Evolutionary conservation across 1,139 yeast species (phyloP).

Genomic region (Zygosaccharomyces pseudobailii): DNA sequence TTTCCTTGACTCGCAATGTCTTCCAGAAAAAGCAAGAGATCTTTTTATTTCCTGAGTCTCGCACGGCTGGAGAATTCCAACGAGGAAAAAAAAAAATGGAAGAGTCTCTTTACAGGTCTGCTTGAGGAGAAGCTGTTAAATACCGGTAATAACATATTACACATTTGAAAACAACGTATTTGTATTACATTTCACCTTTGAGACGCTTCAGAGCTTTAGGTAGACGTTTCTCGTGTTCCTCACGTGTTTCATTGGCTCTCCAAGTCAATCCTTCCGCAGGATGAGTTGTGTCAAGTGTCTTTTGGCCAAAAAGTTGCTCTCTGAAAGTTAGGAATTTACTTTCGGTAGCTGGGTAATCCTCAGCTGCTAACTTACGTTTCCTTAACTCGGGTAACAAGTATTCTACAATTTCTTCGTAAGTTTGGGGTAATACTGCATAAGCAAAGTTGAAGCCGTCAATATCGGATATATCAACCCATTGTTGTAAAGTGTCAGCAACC

Average conservation of each 20-base stretch:
- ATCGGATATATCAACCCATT: constrained; percentile 36
- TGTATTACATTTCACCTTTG: no score
- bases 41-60: neutral
- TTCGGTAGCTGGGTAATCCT: constrained; percentile 32
- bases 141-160: no score
- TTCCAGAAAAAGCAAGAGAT: no score
- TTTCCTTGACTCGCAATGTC: neutral
- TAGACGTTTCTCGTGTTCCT: constrained; percentile 36
- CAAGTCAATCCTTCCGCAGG: constrained; percentile 42
- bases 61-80: neutral
- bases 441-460: constrained; percentile 39
- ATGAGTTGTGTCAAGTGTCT: constrained; percentile 25
- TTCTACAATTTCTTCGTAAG: constrained; percentile 37
- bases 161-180: no score
- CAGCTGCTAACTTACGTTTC: constrained; percentile 35
- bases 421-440: constrained; percentile 35
- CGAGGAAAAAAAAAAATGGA: neutral
- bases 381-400: constrained; percentile 37
- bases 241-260: constrained; percentile 38
- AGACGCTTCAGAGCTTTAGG: constrained; percentile 3
- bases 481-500: constrained; percentile 35
- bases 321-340: constrained; percentile 20
- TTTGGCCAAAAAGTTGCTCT: constrained; percentile 26
- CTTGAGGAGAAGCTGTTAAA: no score
- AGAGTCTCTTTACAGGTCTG: neutral